Conservation (phyloP, 2,329 filamentous ascomycete genomes). For the Trichoderma sp. region DNA sequence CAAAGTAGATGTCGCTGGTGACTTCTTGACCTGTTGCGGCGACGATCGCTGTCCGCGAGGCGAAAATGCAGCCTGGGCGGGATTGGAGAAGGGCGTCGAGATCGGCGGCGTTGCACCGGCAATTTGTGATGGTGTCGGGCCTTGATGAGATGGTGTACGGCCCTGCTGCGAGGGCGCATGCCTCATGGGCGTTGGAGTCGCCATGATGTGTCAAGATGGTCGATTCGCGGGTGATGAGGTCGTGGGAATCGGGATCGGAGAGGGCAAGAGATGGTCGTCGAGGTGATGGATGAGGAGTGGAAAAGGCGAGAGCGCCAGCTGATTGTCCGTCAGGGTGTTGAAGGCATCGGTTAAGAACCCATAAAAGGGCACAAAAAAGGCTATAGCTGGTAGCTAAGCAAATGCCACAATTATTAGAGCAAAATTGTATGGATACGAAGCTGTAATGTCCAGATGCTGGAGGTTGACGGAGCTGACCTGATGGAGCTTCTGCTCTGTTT, state of each 20-base stretch:
- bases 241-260: conserved; percentile 5
- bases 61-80: conserved; percentile 57
- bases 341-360: conserved; percentile 13
- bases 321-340: not conserved
- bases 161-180: conserved; percentile 43
- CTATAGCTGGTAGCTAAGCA: not conserved
- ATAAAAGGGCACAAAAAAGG: not conserved
- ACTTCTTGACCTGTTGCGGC: conserved; percentile 63
- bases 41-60: conserved; percentile 57
- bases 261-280: not conserved
- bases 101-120: conserved; percentile 62
- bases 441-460: not conserved
- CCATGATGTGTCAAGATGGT: conserved; percentile 34
- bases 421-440: not conserved
- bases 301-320: conserved; percentile 7
- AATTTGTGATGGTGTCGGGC: conserved; percentile 40
- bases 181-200: conserved; percentile 51
- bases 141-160: conserved; percentile 41
- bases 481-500: not conserved
- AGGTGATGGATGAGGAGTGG: not conserved
- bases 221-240: not conserved
- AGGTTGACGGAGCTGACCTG: not conserved
- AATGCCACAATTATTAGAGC: not conserved
- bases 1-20: conserved; percentile 51
- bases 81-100: conserved; percentile 63